Percentiles rank a stretch among this genome's conserved stretches.
Evolutionary conservation across 2,329 filamentous ascomycete species (phyloP).

Genomic region (Metarhizium anisopliae): DNA sequence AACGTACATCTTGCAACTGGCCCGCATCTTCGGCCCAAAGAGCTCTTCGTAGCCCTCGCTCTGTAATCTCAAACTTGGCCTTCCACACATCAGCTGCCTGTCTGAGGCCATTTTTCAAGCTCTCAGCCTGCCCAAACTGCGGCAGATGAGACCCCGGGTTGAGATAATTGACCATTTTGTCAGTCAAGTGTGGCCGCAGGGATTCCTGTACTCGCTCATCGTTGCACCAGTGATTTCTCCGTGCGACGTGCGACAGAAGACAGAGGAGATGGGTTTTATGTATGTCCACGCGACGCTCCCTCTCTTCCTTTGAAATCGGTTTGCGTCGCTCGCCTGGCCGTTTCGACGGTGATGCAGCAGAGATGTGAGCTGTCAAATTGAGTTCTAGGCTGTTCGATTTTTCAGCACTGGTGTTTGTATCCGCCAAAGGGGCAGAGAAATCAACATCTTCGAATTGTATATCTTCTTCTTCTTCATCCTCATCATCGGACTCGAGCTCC

Average conservation of each 20-base stretch:
- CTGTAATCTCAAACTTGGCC: constrained; percentile 60
- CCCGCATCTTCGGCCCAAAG: constrained; percentile 66
- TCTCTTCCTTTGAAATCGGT: constrained; percentile 45
- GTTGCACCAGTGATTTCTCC: constrained; percentile 86
- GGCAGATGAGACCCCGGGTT: constrained; percentile 58
- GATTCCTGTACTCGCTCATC: constrained; percentile 56
- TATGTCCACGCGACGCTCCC: constrained; percentile 54
- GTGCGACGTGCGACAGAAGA: constrained; percentile 66
- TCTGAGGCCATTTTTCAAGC: constrained; percentile 70
- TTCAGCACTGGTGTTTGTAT: constrained; percentile 13
- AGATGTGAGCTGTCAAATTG: constrained; percentile 40
- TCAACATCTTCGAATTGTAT: constrained; percentile 41
- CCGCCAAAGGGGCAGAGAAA: constrained; percentile 23
- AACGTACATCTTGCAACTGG: constrained; percentile 47
- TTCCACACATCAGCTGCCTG: constrained; percentile 60
- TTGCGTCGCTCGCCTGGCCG: constrained; percentile 34
- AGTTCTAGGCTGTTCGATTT: constrained; percentile 35
- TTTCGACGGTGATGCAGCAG: constrained; percentile 20
- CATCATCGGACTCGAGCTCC: constrained; percentile 38
- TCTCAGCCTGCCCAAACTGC: constrained; percentile 68
- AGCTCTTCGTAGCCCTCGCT: constrained; percentile 59
- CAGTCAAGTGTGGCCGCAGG: constrained; percentile 56
- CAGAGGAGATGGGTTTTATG: constrained; percentile 84
- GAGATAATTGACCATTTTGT: constrained; percentile 57
- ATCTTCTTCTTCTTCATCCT: constrained; percentile 30